phyloP scores from a whole-genome alignment of 371 early-diverging fungal species.

The Parasitella parasitica region DNA sequence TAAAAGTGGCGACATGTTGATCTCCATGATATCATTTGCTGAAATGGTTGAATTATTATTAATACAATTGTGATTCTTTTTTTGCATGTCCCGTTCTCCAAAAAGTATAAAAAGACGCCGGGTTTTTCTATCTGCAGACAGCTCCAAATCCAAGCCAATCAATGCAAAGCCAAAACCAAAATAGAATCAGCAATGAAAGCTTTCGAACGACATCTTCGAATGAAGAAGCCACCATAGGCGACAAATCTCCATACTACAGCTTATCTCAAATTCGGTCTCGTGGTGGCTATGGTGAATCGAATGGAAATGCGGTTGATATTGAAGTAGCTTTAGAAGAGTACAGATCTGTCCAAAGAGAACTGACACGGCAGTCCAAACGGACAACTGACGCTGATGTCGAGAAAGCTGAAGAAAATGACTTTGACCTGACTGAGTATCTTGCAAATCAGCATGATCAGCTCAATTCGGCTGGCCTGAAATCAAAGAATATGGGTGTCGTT shows the following conservation, averaged over 20 bases:
- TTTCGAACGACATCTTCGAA: neutral
- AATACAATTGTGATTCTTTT: neutral
- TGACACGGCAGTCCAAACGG: conserved; percentile 36
- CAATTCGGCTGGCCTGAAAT: conserved; percentile 37
- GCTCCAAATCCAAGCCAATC: neutral
- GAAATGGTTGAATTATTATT: neutral
- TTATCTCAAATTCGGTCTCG: neutral
- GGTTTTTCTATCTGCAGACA: neutral
- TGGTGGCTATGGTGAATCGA: conserved; percentile 40
- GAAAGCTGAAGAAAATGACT: conserved; percentile 19
- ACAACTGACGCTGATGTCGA: neutral
- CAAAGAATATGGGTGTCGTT: conserved; percentile 48
- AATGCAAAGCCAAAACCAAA: neutral
- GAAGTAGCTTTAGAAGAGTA: conserved; percentile 36
- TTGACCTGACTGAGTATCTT: conserved; percentile 32
- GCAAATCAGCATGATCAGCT: conserved; percentile 21
- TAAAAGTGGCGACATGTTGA: neutral
- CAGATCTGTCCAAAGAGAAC: conserved; percentile 38
- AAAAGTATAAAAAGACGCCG: neutral
- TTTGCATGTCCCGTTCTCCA: neutral
- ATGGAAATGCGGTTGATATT: conserved; percentile 45
- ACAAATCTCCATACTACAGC: neutral
- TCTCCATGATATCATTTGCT: neutral
- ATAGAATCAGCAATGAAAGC: neutral
- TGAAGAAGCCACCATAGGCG: neutral